A percentile compares a stretch with the other conserved stretches of the same genome.
Evolutionary conservation across 495 filamentous ascomycete species (phyloP).

Genomic region (Penicillium antarcticum): DNA sequence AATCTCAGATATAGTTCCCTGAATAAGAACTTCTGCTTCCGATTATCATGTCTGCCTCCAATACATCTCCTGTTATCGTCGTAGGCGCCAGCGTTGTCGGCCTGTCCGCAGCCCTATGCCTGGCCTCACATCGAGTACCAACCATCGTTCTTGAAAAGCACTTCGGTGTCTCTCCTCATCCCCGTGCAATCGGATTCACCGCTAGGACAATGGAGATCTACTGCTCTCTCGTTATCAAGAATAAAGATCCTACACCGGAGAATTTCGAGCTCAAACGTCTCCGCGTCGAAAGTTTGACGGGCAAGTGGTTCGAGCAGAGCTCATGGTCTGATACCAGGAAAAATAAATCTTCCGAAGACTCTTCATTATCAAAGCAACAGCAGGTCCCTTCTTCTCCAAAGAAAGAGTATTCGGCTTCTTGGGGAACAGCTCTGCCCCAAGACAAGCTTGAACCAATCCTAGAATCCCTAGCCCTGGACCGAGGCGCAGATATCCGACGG

Average conservation of each 20-base stretch:
- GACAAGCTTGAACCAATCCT: constrained; percentile 29
- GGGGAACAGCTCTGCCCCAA: constrained; percentile 25
- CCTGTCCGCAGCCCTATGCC: constrained; percentile 27
- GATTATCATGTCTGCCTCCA: not conserved
- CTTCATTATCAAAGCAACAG: too few relatives aligned
- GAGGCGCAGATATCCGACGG: constrained; percentile 29
- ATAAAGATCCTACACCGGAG: constrained; percentile 19
- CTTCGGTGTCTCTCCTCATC: constrained; percentile 22
- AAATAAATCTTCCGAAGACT: too few relatives aligned
- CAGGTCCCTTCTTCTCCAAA: constrained; percentile 1
- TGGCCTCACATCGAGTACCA: constrained; percentile 20
- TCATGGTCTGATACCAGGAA: constrained; percentile 27
- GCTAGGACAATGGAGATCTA: constrained; percentile 36
- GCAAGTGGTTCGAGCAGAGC: constrained; percentile 23
- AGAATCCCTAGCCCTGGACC: constrained; percentile 20
- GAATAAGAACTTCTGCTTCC: not conserved
- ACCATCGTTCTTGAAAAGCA: constrained; percentile 33
- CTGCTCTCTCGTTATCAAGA: constrained; percentile 23
- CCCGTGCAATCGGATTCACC: constrained; percentile 32
- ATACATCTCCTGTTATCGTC: constrained; percentile 19
- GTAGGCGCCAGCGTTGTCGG: constrained; percentile 33
- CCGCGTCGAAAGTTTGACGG: constrained; percentile 26
- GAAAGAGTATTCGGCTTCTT: constrained; percentile 15
- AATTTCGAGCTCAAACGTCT: constrained; percentile 23
- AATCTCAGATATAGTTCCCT: too few relatives aligned